Evolutionary conservation across 768 basidiomycete species (phyloP).

Genomic region (Crassisporium funariophilum): DNA sequence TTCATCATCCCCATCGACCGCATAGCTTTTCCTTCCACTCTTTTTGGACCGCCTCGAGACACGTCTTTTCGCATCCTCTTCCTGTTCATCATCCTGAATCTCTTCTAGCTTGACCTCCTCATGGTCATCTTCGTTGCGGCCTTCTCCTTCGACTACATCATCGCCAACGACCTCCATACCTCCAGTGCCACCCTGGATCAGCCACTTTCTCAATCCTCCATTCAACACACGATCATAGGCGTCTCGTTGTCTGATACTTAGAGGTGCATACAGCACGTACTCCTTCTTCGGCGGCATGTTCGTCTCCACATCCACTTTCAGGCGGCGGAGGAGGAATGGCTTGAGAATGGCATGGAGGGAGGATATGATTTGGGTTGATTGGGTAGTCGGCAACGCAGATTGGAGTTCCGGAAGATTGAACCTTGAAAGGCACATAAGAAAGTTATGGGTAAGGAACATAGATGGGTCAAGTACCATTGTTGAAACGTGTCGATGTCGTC

Average conservation of each 20-base stretch:
- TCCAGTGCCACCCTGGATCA: slow-evolving; percentile 41
- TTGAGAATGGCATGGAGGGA: slow-evolving; percentile 90
- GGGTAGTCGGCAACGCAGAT: slow-evolving; percentile 53
- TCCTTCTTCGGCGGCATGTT: slow-evolving; percentile 90
- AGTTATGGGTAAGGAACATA: neutral
- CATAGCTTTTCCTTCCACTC: slow-evolving; percentile 48
- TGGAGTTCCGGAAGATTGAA: slow-evolving; percentile 74
- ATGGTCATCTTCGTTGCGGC: slow-evolving; percentile 20
- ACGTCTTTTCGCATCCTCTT: slow-evolving; percentile 21
- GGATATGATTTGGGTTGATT: slow-evolving; percentile 68
- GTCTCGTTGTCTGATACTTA: slow-evolving; percentile 81
- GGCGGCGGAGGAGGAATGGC: slow-evolving; percentile 89
- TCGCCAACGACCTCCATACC: slow-evolving; percentile 19
- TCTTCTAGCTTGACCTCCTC: slow-evolving; percentile 23
- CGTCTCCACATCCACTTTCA: slow-evolving; percentile 86
- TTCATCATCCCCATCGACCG: slow-evolving; percentile 63
- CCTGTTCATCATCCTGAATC: slow-evolving; percentile 27
- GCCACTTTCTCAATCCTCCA: slow-evolving; percentile 68
- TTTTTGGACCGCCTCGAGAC: slow-evolving; percentile 33
- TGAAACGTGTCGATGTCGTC: slow-evolving; percentile 88
- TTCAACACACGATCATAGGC: slow-evolving; percentile 81
- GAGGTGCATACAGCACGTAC: slow-evolving; percentile 90
- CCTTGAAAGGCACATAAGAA: slow-evolving; percentile 33
- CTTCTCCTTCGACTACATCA: slow-evolving; percentile 18
- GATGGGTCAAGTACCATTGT: slow-evolving; percentile 61